Evolutionary conservation across 148 eudicot genomes (phyloP), one percentile per base, ranked within the genome.

Genomic region (Vaccinium vitisidaea): DNA sequence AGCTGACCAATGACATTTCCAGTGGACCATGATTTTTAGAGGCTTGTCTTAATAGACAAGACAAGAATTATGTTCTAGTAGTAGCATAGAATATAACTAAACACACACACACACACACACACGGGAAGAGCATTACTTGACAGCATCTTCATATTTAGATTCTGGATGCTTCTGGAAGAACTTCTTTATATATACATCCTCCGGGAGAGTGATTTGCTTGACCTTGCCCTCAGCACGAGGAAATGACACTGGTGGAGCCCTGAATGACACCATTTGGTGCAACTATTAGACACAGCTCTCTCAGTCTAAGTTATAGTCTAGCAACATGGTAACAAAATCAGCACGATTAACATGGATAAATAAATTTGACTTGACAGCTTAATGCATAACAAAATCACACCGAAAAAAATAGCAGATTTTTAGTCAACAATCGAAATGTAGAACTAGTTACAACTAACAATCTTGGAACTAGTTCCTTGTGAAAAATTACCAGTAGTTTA

Each of bases 191-290:
- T 93, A 96, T 50, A 83, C 65, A 90, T 96, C 99, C 88, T 96
- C 98, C 23, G 99, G 98, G 56, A 96, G 92, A 83, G 73, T 85
- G 48, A 96, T 92, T 52, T 79, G 89, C 90, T 90, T 84, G 59
- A 96, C 80, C 80, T 92, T 93, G 77, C 90, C 89, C 85, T 92
- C 92, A 16, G 89, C 88, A 39, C 94, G 93, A 70, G 97, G 98
- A 83, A 96, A 96, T 56, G 91, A 88, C 59, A 88, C 92, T 58
- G 99, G 99, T 63, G 99, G 99, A 27, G 94, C 93, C 95, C 98
- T 96, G 80, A 55, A 88, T 54, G 74, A 55, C 81, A 84, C 9
- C 89, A 80, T 23, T 5, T 32, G 86, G 30, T 18, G 32, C 83
- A 78, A 36, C 69, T 63, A 75, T 59, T 43, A 77, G 79, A 54